Conservation (phyloP, 176 grass and related monocot species). For the Juncus inflexus region DNA sequence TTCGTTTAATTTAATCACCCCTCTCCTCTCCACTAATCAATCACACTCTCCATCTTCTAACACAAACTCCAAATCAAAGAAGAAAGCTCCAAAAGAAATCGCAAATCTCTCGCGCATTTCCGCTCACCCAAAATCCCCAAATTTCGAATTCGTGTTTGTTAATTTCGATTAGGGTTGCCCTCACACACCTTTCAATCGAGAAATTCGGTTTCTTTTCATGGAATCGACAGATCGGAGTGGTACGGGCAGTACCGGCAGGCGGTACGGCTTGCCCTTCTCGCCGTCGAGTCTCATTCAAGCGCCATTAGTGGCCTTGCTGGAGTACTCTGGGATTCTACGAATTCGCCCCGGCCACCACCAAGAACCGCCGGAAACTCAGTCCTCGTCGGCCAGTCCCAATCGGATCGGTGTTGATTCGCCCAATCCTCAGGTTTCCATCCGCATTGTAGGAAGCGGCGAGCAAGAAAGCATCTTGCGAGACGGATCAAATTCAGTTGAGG, state of each 20-base stretch:
- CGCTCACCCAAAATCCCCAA: background rate
- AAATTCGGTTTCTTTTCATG: constrained; percentile 7
- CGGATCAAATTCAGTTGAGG: constrained; percentile 15
- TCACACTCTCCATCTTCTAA: background rate
- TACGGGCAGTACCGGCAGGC: constrained; percentile 12
- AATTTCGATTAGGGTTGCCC: constrained; percentile 16
- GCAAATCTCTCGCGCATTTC: background rate
- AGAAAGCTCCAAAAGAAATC: background rate
- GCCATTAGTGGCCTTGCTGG: constrained; percentile 70
- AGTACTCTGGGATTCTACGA: constrained; percentile 84
- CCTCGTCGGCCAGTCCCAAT: constrained; percentile 15
- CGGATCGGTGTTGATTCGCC: constrained; percentile 14
- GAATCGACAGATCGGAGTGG: constrained; percentile 20
- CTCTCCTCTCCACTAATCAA: constrained; percentile 13
- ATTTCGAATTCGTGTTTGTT: background rate
- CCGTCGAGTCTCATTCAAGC: constrained; percentile 78
- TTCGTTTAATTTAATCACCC: background rate
- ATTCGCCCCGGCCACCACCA: constrained; percentile 25
- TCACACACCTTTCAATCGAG: constrained; percentile 8
- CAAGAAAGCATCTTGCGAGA: constrained; percentile 32
- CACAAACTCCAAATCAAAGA: background rate
- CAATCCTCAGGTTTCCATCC: constrained; percentile 80
- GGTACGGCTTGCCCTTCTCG: constrained; percentile 71
- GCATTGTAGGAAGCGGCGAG: constrained; percentile 64
- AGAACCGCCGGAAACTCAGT: constrained; percentile 25